Conservation (phyloP, 768 basidiomycete species). For the Scleroderma citrinum region DNA sequence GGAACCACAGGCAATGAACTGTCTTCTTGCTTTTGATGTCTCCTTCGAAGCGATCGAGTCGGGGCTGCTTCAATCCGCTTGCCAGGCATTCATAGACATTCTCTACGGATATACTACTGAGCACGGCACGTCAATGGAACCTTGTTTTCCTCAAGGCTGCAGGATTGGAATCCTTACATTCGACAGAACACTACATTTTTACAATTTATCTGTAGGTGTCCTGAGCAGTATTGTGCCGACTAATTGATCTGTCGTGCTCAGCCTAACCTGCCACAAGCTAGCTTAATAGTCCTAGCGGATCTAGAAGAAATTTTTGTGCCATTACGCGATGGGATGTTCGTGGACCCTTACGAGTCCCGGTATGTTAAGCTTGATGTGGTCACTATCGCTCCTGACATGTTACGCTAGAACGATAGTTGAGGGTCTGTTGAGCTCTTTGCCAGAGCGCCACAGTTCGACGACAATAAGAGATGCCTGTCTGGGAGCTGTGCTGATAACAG, state of each 20-base stretch:
- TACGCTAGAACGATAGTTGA: constrained; percentile 54
- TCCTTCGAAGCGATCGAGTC: constrained; percentile 59
- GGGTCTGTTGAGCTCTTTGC: constrained; percentile 57
- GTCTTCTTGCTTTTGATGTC: constrained; percentile 87
- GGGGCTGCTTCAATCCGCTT: constrained; percentile 66
- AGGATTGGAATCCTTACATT: constrained; percentile 79
- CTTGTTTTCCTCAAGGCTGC: constrained; percentile 49
- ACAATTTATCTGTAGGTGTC: constrained; percentile 73
- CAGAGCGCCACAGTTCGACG: constrained; percentile 50
- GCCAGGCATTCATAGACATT: constrained; percentile 51
- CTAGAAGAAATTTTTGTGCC: constrained; percentile 92
- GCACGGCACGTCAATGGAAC: constrained; percentile 37
- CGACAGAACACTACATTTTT: constrained; percentile 78
- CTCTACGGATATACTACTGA: constrained; percentile 52
- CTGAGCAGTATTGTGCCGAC: constrained; percentile 1
- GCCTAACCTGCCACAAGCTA: constrained; percentile 43
- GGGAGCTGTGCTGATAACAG: constrained; percentile 69
- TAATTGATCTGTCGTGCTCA: constrained; percentile 19
- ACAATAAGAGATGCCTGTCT: constrained; percentile 55
- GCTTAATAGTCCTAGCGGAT: constrained; percentile 80
- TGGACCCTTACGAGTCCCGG: constrained; percentile 66
- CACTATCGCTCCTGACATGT: constrained; percentile 3
- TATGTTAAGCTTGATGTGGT: constrained; percentile 29
- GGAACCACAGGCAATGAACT: constrained; percentile 60
- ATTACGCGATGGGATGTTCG: constrained; percentile 65